Base-by-base conservation (phyloP, 441 rosid species). In the Biscutella laevigata region DNA sequence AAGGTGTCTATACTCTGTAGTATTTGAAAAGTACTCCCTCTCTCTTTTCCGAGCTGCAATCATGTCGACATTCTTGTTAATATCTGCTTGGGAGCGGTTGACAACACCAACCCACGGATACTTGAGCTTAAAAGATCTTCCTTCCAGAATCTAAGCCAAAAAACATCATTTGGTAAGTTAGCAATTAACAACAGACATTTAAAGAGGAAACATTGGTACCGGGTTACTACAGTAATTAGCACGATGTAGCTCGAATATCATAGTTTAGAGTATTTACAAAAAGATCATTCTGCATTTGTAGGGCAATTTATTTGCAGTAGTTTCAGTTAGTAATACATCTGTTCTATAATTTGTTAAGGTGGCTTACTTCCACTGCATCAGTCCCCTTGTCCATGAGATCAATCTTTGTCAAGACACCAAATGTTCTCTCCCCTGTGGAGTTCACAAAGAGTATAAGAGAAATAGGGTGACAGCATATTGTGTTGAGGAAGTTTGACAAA, bases 361-460 rank as follows among this genome's bases (percentile, higher is more conserved):
- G 62, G 74, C 88, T 83, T 80, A 91, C 98, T 44, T 91, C 98
- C 35, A 77, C 95, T 45, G 98, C 96, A 77, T 91, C 94, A 9
- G 98, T 91, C 33, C 95, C 98, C 81, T 80, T 83, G 55, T 91
- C 98, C 98, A 91, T 91, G 62, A 91, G 94, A 71, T 91, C 98
- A 53, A 88, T 91, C 80, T 91, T 91, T 21, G 98, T 91, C 80
- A 91, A 77, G 69, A 91, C 98, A 48, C 98, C 96, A 46, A 80
- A 65, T 16, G 98, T 91, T 73, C 98, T 83, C 71, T 91, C 96
- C 61, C 96, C 98, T 91, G 79, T 45, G 71, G 62, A 71, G 42
- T 59, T 55, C n/a, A 61, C 28, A n/a, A 9, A 40, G 14, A 59
- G 32, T 22, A 59, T 47, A 37, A 57, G 27, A 54, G 26, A 56